phyloP scores from a whole-genome alignment of 1,139 yeast species.

The Scheffersomyces parashehatae region DNA sequence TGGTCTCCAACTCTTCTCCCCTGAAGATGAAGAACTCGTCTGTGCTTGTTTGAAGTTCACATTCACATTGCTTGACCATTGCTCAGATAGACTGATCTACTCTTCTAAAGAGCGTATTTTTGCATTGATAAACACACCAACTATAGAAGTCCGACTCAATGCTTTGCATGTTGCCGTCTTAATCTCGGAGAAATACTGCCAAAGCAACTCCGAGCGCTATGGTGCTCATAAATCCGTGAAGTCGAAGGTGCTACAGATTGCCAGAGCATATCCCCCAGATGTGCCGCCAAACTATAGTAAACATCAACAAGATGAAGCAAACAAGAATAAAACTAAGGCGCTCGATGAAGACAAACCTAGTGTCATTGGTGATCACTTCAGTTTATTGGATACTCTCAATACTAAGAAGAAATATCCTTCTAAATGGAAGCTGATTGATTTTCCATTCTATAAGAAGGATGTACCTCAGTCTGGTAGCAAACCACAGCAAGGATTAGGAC shows the following conservation, averaged over 20 bases:
- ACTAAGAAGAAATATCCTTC: slow-evolving; percentile 51
- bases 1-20: slow-evolving; percentile 45
- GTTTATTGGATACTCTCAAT: slow-evolving; percentile 54
- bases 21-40: slow-evolving; percentile 47
- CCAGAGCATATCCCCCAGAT: slow-evolving; percentile 55
- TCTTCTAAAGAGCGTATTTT: slow-evolving; percentile 65
- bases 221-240: slow-evolving; percentile 45
- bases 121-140: slow-evolving; percentile 59
- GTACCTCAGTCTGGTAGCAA: slow-evolving; percentile 9
- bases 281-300: slow-evolving; percentile 44
- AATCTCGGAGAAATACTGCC: slow-evolving; percentile 58
- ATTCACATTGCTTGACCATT: slow-evolving; percentile 63
- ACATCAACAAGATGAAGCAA: slow-evolving; percentile 10
- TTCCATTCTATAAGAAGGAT: slow-evolving; percentile 45
- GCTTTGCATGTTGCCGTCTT: slow-evolving; percentile 66
- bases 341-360: slow-evolving; percentile 18
- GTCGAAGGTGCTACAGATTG: slow-evolving; percentile 49
- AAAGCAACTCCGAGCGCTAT: slow-evolving; percentile 41
- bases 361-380: slow-evolving; percentile 49
- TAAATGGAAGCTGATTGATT: slow-evolving; percentile 59
- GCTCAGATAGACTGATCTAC: slow-evolving; percentile 68
- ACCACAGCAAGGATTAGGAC: too few species aligned
- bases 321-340: slow-evolving; percentile 1
- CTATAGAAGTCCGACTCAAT: slow-evolving; percentile 58
- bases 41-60: slow-evolving; percentile 63